A percentile compares a stretch with the other conserved stretches of the same genome.
These are phyloP conservation scores for Dalechampia spathulata DNA, from an alignment of 441 rosid genomes.

Conservation along the genomic window DNA sequence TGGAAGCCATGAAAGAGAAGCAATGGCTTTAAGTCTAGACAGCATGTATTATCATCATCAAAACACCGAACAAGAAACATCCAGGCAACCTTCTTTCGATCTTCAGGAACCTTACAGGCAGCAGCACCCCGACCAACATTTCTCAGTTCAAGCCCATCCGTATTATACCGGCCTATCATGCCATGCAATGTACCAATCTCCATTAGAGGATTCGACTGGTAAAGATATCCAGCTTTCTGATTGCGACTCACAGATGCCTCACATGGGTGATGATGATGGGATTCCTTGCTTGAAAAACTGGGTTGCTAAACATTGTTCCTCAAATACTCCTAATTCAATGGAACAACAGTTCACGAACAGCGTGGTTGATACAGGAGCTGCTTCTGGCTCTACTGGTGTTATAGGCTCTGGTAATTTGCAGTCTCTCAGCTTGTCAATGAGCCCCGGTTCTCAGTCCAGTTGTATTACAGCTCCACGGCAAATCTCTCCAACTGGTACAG, in stretches of 20 bases:
- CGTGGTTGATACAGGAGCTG: conserved; percentile 23
- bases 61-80: conserved; percentile 26
- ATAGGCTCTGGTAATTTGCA: conserved; percentile 51
- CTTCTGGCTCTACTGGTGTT: conserved; percentile 22
- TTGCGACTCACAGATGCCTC: conserved; percentile 29
- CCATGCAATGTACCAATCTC: conserved; percentile 28
- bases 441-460: conserved; percentile 77
- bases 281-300: conserved; percentile 38
- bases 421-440: conserved; percentile 66
- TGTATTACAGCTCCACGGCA: conserved; percentile 46
- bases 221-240: conserved; percentile 27
- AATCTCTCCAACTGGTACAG: conserved; percentile 40
- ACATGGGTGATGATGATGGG: conserved; percentile 17
- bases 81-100: conserved; percentile 34
- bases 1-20: conserved; percentile 34
- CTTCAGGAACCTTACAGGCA: conserved; percentile 31
- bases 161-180: conserved; percentile 27
- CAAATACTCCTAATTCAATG: conserved; percentile 9
- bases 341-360: conserved; percentile 29
- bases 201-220: conserved; percentile 26
- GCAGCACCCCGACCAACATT: conserved; percentile 20
- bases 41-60: conserved; percentile 42
- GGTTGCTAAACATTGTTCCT: conserved; percentile 34
- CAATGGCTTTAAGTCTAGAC: conserved; percentile 57
- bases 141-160: conserved; percentile 27